phyloP scores from a whole-genome alignment of 345 rosid genomes.

The Lepidium didymum region DNA sequence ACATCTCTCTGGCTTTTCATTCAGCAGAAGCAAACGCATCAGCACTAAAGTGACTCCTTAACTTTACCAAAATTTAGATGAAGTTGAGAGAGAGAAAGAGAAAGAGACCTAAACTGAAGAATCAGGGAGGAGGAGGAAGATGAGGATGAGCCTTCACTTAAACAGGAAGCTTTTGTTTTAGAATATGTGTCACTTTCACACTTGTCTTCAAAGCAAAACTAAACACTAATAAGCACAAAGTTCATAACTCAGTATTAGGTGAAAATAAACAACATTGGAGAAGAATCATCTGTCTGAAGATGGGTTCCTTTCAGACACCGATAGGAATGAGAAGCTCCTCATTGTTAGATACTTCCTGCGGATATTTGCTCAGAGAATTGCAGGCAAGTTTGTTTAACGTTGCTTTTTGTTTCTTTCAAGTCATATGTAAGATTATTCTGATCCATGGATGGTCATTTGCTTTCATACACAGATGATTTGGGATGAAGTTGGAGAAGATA shows the following conservation, averaged over 20 bases:
- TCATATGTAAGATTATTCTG: background rate
- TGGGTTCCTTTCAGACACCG: slow-evolving; percentile 71
- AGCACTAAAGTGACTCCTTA: slow-evolving; percentile 26
- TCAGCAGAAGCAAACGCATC: slow-evolving; percentile 28
- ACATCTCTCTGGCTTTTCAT: slow-evolving; percentile 22
- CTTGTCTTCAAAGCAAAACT: slow-evolving; percentile 67
- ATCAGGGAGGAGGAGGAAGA: slow-evolving; percentile 18
- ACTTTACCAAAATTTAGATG: slow-evolving; percentile 16
- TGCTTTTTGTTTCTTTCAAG: background rate
- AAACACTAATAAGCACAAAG: slow-evolving; percentile 36
- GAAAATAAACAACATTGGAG: background rate
- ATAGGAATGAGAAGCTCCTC: slow-evolving; percentile 60
- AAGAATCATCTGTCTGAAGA: slow-evolving; percentile 22
- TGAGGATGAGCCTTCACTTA: slow-evolving; percentile 44
- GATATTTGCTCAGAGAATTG: slow-evolving; percentile 80
- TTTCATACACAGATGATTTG: slow-evolving; percentile 68
- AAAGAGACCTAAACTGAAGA: slow-evolving; percentile 20
- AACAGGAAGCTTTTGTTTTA: slow-evolving; percentile 55
- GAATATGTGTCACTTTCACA: slow-evolving; percentile 54
- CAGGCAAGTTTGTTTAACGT: slow-evolving; percentile 47
- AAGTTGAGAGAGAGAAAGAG: background rate
- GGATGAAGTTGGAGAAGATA: slow-evolving; percentile 94
- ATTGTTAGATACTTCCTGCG: slow-evolving; percentile 66
- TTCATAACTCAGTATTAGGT: slow-evolving; percentile 21
- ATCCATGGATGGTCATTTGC: background rate